Conservation (phyloP, 2,329 filamentous ascomycete genomes). For the Colletotrichum noveboracense region DNA sequence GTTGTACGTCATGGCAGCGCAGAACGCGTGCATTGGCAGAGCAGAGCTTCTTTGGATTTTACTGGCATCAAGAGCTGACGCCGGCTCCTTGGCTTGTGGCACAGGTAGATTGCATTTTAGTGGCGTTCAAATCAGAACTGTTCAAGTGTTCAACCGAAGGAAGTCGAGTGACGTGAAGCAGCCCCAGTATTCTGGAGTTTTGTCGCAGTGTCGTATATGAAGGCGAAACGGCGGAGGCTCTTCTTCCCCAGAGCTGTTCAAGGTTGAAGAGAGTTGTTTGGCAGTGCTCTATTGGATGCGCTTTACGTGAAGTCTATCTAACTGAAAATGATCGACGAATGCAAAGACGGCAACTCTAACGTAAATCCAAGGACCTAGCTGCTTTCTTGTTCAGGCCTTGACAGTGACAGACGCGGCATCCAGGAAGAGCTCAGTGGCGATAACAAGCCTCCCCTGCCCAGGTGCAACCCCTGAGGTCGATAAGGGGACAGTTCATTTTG, state of each 20-base stretch:
- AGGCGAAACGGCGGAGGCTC: not conserved
- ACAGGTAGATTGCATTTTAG: not conserved
- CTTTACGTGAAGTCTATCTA: not conserved
- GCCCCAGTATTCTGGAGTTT: not conserved
- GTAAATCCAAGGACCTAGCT: not conserved
- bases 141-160: not conserved
- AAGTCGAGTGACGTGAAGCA: not conserved
- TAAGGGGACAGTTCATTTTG: not conserved
- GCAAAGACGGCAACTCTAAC: not conserved
- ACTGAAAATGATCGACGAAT: not conserved
- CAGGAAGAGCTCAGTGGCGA: not conserved
- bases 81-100: not conserved
- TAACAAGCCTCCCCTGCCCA: not conserved
- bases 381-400: not conserved
- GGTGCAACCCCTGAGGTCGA: not conserved
- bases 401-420: not conserved
- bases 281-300: not conserved
- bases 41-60: not conserved
- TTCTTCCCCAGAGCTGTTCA: not conserved
- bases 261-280: not conserved
- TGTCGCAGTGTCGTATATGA: not conserved
- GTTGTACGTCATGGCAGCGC: not conserved
- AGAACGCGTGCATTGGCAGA: not conserved
- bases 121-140: not conserved
- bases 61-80: conserved; percentile 10